Base-by-base conservation (phyloP, 495 filamentous ascomycete species). In the Aspergillus sparsus region DNA sequence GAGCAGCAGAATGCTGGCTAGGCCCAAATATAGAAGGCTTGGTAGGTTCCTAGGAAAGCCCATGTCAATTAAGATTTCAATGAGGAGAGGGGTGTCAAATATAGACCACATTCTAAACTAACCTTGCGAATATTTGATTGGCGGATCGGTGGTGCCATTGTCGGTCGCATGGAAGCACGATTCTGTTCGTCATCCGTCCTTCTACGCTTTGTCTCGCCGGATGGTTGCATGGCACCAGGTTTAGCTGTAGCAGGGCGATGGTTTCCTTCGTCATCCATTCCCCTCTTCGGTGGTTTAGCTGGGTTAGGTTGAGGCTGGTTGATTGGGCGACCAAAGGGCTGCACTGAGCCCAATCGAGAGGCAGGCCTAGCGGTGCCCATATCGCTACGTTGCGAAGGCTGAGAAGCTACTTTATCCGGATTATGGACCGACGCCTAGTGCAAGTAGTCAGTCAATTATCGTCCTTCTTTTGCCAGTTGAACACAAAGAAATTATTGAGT, bases 111-210 rank as follows among this genome's bases (percentile, higher is more conserved):
- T 3, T 27, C 21, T 27, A 27, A 3, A 53, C 15, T 57, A 32
- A 66, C 63, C 57, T 58, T 57, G 44, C 88, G 85, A 55, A 89
- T 89, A 55, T 77, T 86, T 2, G 90, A 91, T 61, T 91, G 89
- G 55, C 92, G 85, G 56, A 94, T 90, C 11, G 92, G 91, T 47
- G 91, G 89, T 18, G 85, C 88, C 77, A 90, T 93, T 50, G 90
- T 83, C 51, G 78, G 76, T 57, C 82, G 77, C 44, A 82, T 68
- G 5, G 71, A 68, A 53, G 72, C 60, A 68, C 72, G 72, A 57
- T 73, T 73, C 46, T 83, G 77, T 57, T 87, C 84, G 62, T 85
- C 84, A 49, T 85, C 80, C 0, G 85, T 87, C 60, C 80, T 81
- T 37, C 82, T 73, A 57, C 85, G 79, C 64, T 87, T 87, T 21